Evolutionary conservation across 2,329 filamentous ascomycete species (phyloP).

Genomic region (Apiospora pterosperma): DNA sequence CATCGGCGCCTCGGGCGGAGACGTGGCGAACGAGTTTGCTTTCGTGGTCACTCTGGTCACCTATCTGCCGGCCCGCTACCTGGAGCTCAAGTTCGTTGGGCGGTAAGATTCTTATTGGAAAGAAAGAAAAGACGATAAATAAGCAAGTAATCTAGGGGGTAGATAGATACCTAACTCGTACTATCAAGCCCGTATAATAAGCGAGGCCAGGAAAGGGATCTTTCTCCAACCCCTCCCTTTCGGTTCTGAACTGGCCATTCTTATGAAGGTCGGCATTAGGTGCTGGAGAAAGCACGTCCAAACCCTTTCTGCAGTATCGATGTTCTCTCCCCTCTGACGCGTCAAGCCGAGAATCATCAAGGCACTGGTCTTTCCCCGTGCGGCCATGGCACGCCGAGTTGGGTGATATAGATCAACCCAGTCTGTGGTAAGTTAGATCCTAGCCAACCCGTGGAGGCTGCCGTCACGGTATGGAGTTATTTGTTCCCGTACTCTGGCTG

Average conservation of each 20-base stretch:
- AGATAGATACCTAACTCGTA: not conserved
- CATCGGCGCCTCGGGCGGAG: conserved; percentile 43
- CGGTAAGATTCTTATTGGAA: conserved; percentile 21
- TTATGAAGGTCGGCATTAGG: not conserved
- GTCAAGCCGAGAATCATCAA: not conserved
- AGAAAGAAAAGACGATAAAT: not conserved
- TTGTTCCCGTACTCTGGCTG: no score
- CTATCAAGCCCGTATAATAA: conserved; percentile 2
- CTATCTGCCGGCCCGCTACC: conserved; percentile 43
- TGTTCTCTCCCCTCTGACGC: not conserved
- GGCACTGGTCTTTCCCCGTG: not conserved
- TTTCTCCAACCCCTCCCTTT: not conserved
- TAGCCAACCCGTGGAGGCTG: no score
- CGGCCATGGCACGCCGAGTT: not conserved
- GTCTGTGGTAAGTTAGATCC: not conserved
- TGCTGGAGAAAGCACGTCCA: not conserved
- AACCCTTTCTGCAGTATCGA: not conserved
- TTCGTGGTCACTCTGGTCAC: conserved; percentile 44
- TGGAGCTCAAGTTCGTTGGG: conserved; percentile 44
- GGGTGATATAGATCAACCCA: not conserved
- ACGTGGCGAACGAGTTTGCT: conserved; percentile 50
- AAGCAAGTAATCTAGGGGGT: not conserved
- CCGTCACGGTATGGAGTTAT: no score
- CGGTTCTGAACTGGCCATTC: not conserved
- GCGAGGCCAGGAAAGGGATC: not conserved